Evolutionary conservation across 2,329 filamentous ascomycete species (phyloP), one percentile per base, ranked within the genome.

Genomic region (Juglanconis sp.): DNA sequence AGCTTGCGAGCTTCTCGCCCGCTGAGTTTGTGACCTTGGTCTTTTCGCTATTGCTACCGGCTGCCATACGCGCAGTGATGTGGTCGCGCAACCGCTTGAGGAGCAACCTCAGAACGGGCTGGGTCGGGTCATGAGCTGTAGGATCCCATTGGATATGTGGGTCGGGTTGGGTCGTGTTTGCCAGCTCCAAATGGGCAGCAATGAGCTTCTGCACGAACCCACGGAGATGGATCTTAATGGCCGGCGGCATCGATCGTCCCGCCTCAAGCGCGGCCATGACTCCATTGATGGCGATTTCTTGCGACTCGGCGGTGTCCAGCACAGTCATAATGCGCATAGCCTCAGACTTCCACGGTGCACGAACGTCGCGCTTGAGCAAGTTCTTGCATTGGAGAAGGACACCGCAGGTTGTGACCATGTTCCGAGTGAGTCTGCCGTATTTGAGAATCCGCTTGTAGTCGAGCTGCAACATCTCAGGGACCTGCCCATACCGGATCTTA

Each of bases 311-410:
- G 54, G 66, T 68, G 64, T 89, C 87, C 10, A 93, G 81, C 1
- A 91, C 83, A 1, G 83, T 76, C 77, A 89, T 85, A 65, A 93
- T 84, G n/a, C 90, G 85, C 3, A 79, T 77, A 0, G 89, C 88
- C 73, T 93, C 88, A 31, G 80, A 84, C 72, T 88, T 91, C 91
- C 91, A 95, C 24, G 88, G 86, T 11, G 84, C 83, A 49, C 91
- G 86, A 3, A 92, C 89, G 68, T 94, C 90, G 15, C 91, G 86
- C 74, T 92, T 93, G 36, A 95, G 81, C 7, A 94, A 79, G 66
- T 92, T 94, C 77, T 95, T 95, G 72, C 88, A 89, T 55, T 92
- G 91, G 13, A 94, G 76, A 34, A 93, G 77, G 52, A 94, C 88
- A 0, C 90, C 88, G 1, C 88, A 89, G 3, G 89, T 84, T 1